phyloP scores from a whole-genome alignment of 345 rosid species.

The Aquilaria yunnanensis region DNA sequence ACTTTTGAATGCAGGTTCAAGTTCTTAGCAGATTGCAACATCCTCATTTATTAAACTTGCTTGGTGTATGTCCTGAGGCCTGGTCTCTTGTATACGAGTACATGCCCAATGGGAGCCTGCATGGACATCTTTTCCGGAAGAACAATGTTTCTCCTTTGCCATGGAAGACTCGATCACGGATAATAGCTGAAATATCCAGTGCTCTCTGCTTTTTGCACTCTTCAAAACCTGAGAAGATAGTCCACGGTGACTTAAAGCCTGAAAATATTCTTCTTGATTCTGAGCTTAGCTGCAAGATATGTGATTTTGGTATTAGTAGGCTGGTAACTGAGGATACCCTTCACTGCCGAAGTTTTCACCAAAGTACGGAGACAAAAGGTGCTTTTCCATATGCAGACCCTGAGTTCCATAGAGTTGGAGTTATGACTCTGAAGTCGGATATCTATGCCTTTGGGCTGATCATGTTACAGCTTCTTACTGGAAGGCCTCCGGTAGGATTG shows the following conservation, averaged over 20 bases:
- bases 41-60: slow-evolving; percentile 65
- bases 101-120: slow-evolving; percentile 65
- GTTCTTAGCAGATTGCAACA: slow-evolving; percentile 64
- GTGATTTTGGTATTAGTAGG: slow-evolving; percentile 62
- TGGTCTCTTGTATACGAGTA: slow-evolving; percentile 63
- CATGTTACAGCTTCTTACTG: slow-evolving; percentile 61
- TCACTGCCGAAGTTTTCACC: slow-evolving; percentile 32
- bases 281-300: slow-evolving; percentile 62
- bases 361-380: slow-evolving; percentile 37
- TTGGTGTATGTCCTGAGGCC: slow-evolving; percentile 67
- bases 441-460: slow-evolving; percentile 56
- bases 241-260: slow-evolving; percentile 70
- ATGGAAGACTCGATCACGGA: slow-evolving; percentile 51
- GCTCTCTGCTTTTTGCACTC: slow-evolving; percentile 77
- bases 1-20: slow-evolving; percentile 40
- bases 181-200: slow-evolving; percentile 56
- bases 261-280: slow-evolving; percentile 63
- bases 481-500: slow-evolving; percentile 49
- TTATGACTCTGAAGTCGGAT: slow-evolving; percentile 53
- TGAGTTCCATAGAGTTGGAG: slow-evolving; percentile 49
- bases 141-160: slow-evolving; percentile 38
- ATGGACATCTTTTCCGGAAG: slow-evolving; percentile 44
- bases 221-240: slow-evolving; percentile 59
- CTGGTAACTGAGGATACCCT: slow-evolving; percentile 38
- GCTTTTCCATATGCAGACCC: slow-evolving; percentile 65